These are phyloP conservation scores for Moricandia moricandioides DNA, from an alignment of 345 rosid genomes.

Conservation along the genomic window DNA sequence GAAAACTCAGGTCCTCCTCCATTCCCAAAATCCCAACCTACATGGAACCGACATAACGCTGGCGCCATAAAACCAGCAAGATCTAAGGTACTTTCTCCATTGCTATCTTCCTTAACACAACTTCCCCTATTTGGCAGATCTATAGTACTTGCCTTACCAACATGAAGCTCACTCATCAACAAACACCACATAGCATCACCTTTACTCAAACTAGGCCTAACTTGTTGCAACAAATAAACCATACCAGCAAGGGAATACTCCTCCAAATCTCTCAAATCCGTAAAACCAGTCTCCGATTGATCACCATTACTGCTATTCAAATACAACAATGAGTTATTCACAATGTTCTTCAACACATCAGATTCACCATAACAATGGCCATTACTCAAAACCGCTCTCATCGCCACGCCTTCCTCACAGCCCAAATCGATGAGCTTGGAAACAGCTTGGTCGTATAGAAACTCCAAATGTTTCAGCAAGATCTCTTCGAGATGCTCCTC, in stretches of 20 bases:
- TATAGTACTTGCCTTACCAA: slow-evolving; percentile 64
- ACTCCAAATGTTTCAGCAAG: slow-evolving; percentile 59
- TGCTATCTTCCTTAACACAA: slow-evolving; percentile 31
- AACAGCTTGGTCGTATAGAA: slow-evolving; percentile 61
- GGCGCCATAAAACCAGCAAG: slow-evolving; percentile 58
- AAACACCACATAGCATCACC: slow-evolving; percentile 98
- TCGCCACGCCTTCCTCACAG: slow-evolving; percentile 63
- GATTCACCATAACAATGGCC: slow-evolving; percentile 83
- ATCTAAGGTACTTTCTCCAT: slow-evolving; percentile 35
- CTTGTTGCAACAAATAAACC: slow-evolving; percentile 84
- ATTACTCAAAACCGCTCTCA: slow-evolving; percentile 69
- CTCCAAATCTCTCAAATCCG: slow-evolving; percentile 70
- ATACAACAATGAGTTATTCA: slow-evolving; percentile 69
- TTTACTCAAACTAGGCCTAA: slow-evolving; percentile 74
- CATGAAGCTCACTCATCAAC: slow-evolving; percentile 85
- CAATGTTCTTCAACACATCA: slow-evolving; percentile 71
- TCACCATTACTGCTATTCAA: slow-evolving; percentile 49
- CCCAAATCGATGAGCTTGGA: slow-evolving; percentile 66
- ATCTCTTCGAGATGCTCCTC: slow-evolving; percentile 82
- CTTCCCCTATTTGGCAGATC: slow-evolving; percentile 45
- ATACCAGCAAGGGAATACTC: slow-evolving; percentile 75
- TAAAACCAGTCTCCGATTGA: slow-evolving; percentile 49
- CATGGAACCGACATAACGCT: slow-evolving; percentile 67
- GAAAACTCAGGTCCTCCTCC: slow-evolving; percentile 51
- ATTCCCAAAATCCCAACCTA: slow-evolving; percentile 74